These are phyloP conservation scores for Phaeoacremonium minimum DNA, from an alignment of 2,329 filamentous ascomycete species.

Conservation along the genomic window DNA sequence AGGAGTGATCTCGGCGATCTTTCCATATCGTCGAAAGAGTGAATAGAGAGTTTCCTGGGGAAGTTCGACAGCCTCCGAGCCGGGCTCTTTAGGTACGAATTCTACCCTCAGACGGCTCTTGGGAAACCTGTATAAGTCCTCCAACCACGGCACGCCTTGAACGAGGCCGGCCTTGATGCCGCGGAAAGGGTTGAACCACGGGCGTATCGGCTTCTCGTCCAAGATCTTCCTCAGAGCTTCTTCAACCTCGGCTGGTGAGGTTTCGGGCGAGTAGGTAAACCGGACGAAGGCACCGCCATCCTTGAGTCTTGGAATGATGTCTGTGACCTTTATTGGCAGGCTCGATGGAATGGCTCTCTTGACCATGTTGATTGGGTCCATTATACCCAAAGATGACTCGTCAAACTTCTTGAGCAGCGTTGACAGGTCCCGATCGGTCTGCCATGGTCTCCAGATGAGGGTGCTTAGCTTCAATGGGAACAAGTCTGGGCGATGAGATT, in stretches of 20 bases:
- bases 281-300: constrained; percentile 95
- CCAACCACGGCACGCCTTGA: constrained; percentile 84
- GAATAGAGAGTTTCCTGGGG: constrained; percentile 84
- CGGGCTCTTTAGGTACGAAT: constrained; percentile 71
- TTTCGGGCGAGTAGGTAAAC: constrained; percentile 51
- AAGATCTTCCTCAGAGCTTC: constrained; percentile 62
- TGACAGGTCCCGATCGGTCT: constrained; percentile 42
- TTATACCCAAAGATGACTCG: constrained; percentile 40
- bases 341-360: constrained; percentile 60
- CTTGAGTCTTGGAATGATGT: constrained; percentile 79
- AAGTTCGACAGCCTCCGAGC: constrained; percentile 69
- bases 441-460: constrained; percentile 41
- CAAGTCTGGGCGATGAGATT: constrained; percentile 52
- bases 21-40: constrained; percentile 85
- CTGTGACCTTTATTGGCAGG: constrained; percentile 65
- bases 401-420: constrained; percentile 49
- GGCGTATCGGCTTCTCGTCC: constrained; percentile 66
- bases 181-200: constrained; percentile 85
- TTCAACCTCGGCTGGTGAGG: constrained; percentile 37
- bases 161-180: constrained; percentile 70
- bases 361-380: constrained; percentile 50
- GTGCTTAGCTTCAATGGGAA: constrained; percentile 71
- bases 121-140: constrained; percentile 83
- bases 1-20: constrained; percentile 77
- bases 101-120: constrained; percentile 74